phyloP scores from a whole-genome alignment of 73 alveolate species.

The Paramecium sexaurelia region DNA sequence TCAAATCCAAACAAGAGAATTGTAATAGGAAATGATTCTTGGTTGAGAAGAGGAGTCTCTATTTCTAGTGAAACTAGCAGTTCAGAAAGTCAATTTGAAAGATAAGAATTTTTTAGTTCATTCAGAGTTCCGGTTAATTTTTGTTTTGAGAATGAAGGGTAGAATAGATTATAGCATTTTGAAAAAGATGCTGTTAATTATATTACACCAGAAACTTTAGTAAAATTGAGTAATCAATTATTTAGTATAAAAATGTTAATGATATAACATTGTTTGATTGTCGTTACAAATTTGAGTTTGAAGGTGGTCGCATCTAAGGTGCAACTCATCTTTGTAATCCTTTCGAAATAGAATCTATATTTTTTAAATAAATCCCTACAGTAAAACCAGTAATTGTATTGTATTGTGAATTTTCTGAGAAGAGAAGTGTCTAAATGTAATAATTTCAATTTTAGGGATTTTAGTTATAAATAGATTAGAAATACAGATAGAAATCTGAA shows the following conservation, averaged over 20 bases:
- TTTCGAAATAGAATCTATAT: constrained; percentile 11
- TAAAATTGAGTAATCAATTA: background rate
- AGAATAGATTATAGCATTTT: background rate
- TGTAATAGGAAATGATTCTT: background rate
- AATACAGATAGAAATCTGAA: background rate
- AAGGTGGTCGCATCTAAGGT: constrained; percentile 19
- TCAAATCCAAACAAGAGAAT: background rate
- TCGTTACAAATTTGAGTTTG: constrained; percentile 12
- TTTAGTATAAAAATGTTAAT: constrained; percentile 13
- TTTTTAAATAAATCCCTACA: background rate
- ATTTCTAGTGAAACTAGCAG: constrained; percentile 17
- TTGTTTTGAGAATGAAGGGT: background rate
- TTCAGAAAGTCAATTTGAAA: constrained; percentile 14
- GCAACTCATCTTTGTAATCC: constrained; percentile 35
- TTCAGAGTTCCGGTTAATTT: constrained; percentile 12
- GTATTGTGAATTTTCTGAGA: background rate
- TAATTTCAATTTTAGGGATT: too few relatives aligned
- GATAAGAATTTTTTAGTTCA: constrained; percentile 27
- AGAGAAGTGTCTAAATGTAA: constrained; percentile 13
- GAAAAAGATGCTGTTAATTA: constrained; percentile 8
- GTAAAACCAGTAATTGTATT: background rate
- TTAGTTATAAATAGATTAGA: background rate
- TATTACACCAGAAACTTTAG: background rate
- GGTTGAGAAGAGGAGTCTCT: constrained; percentile 26
- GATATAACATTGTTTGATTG: constrained; percentile 27